These are phyloP conservation scores for Entomortierella chlamydospora DNA, from an alignment of 192 early-diverging fungal species.

Conservation along the genomic window DNA sequence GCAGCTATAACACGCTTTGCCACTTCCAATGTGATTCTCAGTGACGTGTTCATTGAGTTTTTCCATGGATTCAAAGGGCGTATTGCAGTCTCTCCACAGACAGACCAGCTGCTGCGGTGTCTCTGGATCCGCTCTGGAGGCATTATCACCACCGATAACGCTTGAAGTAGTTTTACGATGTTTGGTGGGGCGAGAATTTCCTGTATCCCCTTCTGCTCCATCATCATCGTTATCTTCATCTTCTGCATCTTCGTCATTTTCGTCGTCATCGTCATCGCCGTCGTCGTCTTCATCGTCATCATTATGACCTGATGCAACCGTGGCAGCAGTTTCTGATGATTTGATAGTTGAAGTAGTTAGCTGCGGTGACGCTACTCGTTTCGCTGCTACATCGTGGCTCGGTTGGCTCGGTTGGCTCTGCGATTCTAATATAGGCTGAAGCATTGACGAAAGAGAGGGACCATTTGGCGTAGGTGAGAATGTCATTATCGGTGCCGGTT, in stretches of 20 bases:
- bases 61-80: conserved; percentile 56
- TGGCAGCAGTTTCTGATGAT: not conserved
- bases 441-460: conserved; percentile 5
- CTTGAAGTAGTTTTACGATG: not conserved
- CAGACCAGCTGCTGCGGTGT: conserved; percentile 48
- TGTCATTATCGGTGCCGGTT: conserved; percentile 23
- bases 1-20: conserved; percentile 65
- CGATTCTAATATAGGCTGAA: not conserved
- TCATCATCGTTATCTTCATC: conserved; percentile 37
- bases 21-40: conserved; percentile 66
- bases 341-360: not conserved
- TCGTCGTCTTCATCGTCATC: conserved; percentile 48
- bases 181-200: not conserved
- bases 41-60: conserved; percentile 64
- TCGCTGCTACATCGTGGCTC: not conserved
- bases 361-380: conserved; percentile 7
- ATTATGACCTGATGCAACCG: conserved; percentile 2
- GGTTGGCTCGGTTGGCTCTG: not conserved
- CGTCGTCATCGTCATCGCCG: conserved; percentile 36
- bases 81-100: conserved; percentile 62
- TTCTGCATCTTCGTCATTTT: conserved; percentile 24
- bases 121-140: conserved; percentile 8
- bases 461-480: conserved; percentile 32
- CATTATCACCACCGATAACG: not conserved
- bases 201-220: conserved; percentile 5